Conservation (phyloP, 192 early-diverging fungal genomes). For the Funneliformis geosporum region DNA sequence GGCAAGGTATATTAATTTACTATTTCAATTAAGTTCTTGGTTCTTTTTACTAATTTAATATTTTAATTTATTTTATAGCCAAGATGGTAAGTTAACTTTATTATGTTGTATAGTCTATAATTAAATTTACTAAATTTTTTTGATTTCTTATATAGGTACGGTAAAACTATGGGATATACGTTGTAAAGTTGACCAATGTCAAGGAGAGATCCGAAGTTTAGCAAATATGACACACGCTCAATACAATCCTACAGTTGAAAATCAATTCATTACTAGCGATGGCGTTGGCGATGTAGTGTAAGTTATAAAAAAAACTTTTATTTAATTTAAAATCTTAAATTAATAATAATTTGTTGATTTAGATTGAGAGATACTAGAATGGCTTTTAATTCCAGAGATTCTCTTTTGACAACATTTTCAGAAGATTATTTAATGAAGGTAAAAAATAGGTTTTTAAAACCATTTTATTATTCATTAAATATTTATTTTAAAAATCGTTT, state of each 20-base stretch:
- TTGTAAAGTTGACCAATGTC: not conserved
- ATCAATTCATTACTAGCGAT: not conserved
- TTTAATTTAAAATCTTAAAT: not conserved
- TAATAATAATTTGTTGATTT: not conserved
- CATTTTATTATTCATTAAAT: no score
- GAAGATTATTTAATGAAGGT: not conserved
- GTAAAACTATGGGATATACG: not conserved
- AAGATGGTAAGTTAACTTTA: not conserved
- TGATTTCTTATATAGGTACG: not conserved
- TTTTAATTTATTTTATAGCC: not conserved
- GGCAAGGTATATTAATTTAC: not conserved
- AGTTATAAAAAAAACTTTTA: not conserved
- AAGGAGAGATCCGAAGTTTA: not conserved
- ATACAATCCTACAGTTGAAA: not conserved
- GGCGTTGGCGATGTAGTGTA: not conserved
- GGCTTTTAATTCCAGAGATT: not conserved
- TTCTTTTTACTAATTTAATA: not conserved
- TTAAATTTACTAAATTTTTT: not conserved
- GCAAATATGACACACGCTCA: not conserved
- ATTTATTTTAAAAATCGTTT: not conserved
- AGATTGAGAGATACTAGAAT: conserved; percentile 3
- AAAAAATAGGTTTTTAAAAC: not conserved
- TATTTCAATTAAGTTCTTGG: not conserved
- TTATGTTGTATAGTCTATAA: not conserved
- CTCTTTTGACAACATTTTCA: not conserved